Evolutionary conservation across 2,329 filamentous ascomycete genomes (phyloP), one percentile per base, ranked within the genome.

Genomic region (Xylariaceae sp.): DNA sequence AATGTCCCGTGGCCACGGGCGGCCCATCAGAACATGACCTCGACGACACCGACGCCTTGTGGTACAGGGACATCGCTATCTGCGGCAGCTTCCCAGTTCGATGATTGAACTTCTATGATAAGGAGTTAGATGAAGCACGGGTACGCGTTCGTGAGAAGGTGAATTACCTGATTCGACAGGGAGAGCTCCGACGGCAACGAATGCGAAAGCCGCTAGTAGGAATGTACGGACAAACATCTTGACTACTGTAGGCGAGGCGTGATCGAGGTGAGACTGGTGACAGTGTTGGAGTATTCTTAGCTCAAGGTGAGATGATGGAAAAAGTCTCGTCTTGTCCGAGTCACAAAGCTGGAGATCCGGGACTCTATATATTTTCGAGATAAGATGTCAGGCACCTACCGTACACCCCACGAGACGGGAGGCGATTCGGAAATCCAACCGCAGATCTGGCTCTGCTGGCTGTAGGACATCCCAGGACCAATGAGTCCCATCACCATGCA

Each of bases 11-110:
- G 37, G 37, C 47, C 47, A 17, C 11, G 23, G 47, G 5, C 47
- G 11, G 17, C 17, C 23, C 4, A 47, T 54, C 39, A 55, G 23
- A 55, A 55, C 53, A 50, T 50, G 53, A 55, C 44, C 18, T 55
- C 53, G n/a, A 49, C 34, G 45, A 49, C 44, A 13, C 45, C 45
- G 6, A 42, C 30, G n/a, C 53, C 53, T 50, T 55, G 17, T 7
- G 53, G 53, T 2, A 55, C 53, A 13, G 53, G 53, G 39, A 44
- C 39, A 50, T 55, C 53, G 3, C 30, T 45, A 5, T 49, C 30
- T n/a, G 44, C 53, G 18, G 39, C 53, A 8, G 35, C 48, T 9
- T 47, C 42, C 53, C 53, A 55, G 13, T 39, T 30, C 23, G 23
- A 30, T 30, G 23, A 30, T 30, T 42, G 9, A 7, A 42, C 37